Conservation (phyloP, 225 moss, liverwort and hornwort species). For the Marchantia polymorpha region DNA sequence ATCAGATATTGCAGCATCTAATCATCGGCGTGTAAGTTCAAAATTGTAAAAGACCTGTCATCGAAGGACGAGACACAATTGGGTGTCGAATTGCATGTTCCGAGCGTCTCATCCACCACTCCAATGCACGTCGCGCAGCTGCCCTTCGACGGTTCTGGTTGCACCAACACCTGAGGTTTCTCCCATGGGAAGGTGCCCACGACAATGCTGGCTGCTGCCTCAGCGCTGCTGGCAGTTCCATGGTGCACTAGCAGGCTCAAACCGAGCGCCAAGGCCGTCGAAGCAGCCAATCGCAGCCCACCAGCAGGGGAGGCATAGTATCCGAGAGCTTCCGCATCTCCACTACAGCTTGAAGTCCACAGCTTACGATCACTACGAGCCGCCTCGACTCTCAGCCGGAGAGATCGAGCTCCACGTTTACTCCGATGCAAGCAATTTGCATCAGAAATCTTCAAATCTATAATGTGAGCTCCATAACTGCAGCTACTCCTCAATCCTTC, state of each 20-base stretch:
- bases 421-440: too few species aligned
- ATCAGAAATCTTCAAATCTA: too few species aligned
- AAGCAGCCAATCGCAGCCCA: not conserved
- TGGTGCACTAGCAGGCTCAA: conserved; percentile 6
- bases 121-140: conserved; percentile 88
- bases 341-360: too few species aligned
- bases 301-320: too few species aligned
- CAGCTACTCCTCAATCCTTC: too few species aligned
- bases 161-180: conserved; percentile 24
- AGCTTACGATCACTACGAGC: too few species aligned
- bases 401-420: too few species aligned
- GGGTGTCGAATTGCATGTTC: conserved; percentile 59
- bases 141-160: conserved; percentile 59
- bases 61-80: conserved; percentile 93
- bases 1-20: not conserved
- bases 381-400: too few species aligned
- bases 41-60: conserved; percentile 55
- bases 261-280: conserved; percentile 1
- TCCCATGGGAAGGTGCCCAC: conserved; percentile 35
- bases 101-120: conserved; percentile 88
- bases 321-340: too few species aligned
- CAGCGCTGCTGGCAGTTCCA: conserved; percentile 2
- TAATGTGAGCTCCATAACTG: too few species aligned
- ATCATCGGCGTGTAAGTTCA: too few species aligned
- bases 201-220: not conserved